A percentile compares a stretch with the other conserved stretches of the same genome.
These are phyloP conservation scores for Leishmania braziliensis DNA, from an alignment of 208 protist genomes.

Conservation along the genomic window DNA sequence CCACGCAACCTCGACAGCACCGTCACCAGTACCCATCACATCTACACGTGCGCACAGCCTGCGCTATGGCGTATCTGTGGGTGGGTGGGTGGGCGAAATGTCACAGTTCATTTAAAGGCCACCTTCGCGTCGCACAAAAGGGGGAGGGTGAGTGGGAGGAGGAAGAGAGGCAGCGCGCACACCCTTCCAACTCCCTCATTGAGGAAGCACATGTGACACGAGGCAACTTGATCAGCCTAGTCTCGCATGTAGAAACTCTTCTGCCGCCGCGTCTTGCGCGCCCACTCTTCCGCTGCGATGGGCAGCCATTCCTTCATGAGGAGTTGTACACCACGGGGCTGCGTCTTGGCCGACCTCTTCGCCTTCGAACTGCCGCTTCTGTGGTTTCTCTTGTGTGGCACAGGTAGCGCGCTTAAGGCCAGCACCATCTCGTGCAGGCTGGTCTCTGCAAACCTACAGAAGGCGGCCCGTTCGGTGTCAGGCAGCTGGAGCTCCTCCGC, in stretches of 20 bases:
- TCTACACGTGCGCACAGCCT: neutral
- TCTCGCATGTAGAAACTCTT: conserved; percentile 37
- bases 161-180: neutral
- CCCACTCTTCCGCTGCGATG: conserved; percentile 73
- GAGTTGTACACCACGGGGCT: conserved; percentile 1
- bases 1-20: neutral
- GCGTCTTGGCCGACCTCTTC: conserved; percentile 2
- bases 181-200: neutral
- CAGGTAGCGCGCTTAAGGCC: neutral
- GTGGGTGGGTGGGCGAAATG: neutral
- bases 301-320: conserved; percentile 51
- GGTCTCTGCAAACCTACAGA: conserved; percentile 21
- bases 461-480: conserved; percentile 14
- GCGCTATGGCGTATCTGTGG: neutral
- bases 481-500: conserved; percentile 14
- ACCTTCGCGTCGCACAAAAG: neutral
- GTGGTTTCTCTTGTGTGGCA: neutral
- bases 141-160: neutral
- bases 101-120: neutral
- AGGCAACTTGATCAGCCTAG: neutral
- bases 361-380: neutral
- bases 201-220: neutral
- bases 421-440: conserved; percentile 25
- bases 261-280: conserved; percentile 55
- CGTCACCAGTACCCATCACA: neutral